These are phyloP conservation scores for Colletotrichum orbiculare DNA, from an alignment of 2,329 filamentous ascomycete species.

Conservation along the genomic window DNA sequence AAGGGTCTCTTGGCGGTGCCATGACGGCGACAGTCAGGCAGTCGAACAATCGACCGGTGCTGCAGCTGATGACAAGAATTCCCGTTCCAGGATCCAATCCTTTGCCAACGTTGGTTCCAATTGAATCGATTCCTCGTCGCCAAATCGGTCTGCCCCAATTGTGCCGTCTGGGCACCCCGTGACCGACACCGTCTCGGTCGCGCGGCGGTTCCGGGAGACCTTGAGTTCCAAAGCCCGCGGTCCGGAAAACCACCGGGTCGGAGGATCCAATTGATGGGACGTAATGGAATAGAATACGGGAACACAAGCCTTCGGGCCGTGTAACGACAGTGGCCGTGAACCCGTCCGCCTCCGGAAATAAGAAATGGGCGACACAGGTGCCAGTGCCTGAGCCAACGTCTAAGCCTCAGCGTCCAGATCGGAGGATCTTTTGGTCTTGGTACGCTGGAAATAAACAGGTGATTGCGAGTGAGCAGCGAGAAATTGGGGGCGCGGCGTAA, in stretches of 20 bases:
- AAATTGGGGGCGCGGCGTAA: slow-evolving; percentile 3
- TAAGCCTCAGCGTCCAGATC: slow-evolving; percentile 2
- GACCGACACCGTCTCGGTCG: background rate
- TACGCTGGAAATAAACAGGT: slow-evolving; percentile 37
- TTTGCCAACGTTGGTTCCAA: background rate
- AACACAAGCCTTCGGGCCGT: too few relatives aligned
- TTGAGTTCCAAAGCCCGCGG: too few relatives aligned
- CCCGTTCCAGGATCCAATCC: background rate
- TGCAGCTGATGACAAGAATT: background rate
- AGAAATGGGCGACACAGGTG: background rate
- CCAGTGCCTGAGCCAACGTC: background rate
- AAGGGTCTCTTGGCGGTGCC: slow-evolving; percentile 2
- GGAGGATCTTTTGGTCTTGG: slow-evolving; percentile 18
- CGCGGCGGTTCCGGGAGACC: too few relatives aligned
- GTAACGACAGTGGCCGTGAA: too few relatives aligned
- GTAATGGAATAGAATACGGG: slow-evolving; percentile 1
- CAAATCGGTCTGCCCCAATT: background rate
- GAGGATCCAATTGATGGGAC: slow-evolving; percentile 1
- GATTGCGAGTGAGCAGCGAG: slow-evolving; percentile 26
- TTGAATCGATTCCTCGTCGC: background rate
- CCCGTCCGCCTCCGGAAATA: background rate
- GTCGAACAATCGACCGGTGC: background rate
- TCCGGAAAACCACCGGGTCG: slow-evolving; percentile 4
- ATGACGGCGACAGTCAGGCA: slow-evolving; percentile 3
- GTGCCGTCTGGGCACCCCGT: slow-evolving; percentile 19